Evolutionary conservation across 257 asterid genomes (phyloP).

Genomic region (Salvia miltiorrhiza): DNA sequence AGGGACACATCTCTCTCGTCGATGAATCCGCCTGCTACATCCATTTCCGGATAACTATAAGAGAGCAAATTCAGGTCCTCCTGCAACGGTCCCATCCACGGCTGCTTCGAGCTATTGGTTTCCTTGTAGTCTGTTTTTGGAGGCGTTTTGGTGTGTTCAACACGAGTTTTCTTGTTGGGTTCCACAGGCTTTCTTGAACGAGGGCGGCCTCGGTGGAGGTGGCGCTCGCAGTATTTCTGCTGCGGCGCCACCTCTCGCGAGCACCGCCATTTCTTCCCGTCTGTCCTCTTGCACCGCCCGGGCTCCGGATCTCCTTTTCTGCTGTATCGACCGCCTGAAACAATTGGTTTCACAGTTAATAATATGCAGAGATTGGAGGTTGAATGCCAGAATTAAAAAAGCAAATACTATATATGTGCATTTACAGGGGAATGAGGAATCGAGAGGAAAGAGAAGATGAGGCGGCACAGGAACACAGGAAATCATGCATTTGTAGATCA

Average conservation of each 20-base stretch:
- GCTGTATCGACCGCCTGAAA: constrained; percentile 16
- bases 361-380: background rate
- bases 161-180: constrained; percentile 42
- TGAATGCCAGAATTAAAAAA: no score
- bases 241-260: constrained; percentile 69
- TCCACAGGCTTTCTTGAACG: constrained; percentile 99
- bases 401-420: no score
- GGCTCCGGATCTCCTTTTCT: no score
- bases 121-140: constrained; percentile 14
- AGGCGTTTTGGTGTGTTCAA: constrained; percentile 14
- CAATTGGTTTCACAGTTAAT: no score
- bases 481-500: no score
- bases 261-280: no score
- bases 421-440: constrained; percentile 35
- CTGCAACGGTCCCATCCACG: constrained; percentile 29
- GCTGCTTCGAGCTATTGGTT: constrained; percentile 22
- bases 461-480: no score
- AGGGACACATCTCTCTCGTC: constrained; percentile 40
- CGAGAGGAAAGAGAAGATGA: constrained; percentile 55
- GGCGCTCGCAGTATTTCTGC: constrained; percentile 87
- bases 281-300: no score
- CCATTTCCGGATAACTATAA: constrained; percentile 17
- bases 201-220: constrained; percentile 79
- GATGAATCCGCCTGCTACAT: constrained; percentile 19
- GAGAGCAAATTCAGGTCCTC: constrained; percentile 32